Evolutionary conservation across 345 rosid genomes (phyloP).

Genomic region (Murraya koenigii): DNA sequence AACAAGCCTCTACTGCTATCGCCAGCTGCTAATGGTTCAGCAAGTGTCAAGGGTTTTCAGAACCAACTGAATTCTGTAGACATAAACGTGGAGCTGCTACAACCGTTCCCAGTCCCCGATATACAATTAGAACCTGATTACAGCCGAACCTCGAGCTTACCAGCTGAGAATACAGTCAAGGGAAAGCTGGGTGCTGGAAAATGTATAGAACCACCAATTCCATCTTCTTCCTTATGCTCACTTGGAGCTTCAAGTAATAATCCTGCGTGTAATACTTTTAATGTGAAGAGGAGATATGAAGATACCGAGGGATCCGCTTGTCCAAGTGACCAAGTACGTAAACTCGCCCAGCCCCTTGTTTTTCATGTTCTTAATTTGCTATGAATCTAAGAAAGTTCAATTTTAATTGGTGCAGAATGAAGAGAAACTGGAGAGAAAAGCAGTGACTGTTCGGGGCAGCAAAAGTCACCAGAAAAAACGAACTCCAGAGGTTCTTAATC

Average conservation of each 20-base stretch:
- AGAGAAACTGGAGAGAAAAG: constrained; percentile 32
- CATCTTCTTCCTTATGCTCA: constrained; percentile 39
- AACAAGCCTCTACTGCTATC: background rate
- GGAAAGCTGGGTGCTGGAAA: constrained; percentile 8
- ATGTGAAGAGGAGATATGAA: constrained; percentile 27
- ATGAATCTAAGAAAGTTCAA: background rate
- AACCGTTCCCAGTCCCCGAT: constrained; percentile 36
- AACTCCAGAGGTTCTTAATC: constrained; percentile 35
- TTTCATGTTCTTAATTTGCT: background rate
- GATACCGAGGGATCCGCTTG: constrained; percentile 24
- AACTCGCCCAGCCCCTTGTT: background rate
- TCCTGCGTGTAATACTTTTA: constrained; percentile 10
- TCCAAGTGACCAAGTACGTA: constrained; percentile 38
- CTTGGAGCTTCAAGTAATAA: constrained; percentile 48
- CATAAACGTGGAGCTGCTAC: background rate
- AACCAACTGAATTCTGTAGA: background rate
- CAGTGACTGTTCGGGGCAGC: constrained; percentile 21
- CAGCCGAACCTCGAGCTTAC: constrained; percentile 5
- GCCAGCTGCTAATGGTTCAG: background rate
- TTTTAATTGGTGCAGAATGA: constrained; percentile 32
- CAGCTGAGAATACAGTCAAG: constrained; percentile 5
- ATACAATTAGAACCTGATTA: constrained; percentile 56
- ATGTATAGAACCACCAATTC: constrained; percentile 20
- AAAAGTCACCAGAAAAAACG: constrained; percentile 31
- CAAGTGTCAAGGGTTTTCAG: background rate